Conservation (phyloP, 108 stramenopile genomes). For the Pelagomonas calceolata region DNA sequence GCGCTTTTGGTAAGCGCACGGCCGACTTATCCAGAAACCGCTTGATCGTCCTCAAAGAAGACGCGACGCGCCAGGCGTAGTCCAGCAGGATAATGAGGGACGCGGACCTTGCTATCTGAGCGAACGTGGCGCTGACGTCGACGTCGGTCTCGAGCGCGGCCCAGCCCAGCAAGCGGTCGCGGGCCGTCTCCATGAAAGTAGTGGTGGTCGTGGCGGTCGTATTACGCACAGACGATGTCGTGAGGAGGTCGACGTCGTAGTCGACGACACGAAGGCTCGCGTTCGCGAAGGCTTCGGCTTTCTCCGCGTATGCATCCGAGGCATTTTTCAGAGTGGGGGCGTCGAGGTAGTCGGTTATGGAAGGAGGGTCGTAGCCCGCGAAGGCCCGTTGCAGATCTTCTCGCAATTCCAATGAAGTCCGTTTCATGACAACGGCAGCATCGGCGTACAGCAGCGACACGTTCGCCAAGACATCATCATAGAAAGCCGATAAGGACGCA, state of each 20-base stretch:
- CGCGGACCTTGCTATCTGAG: too few species aligned
- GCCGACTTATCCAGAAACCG: background rate
- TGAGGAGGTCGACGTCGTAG: background rate
- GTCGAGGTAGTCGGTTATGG: too few species aligned
- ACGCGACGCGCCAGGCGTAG: background rate
- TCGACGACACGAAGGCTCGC: too few species aligned
- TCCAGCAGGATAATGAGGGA: background rate
- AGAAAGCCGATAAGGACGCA: background rate
- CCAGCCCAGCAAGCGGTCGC: background rate
- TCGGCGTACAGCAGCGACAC: background rate
- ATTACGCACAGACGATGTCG: background rate
- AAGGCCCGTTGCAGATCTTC: too few species aligned
- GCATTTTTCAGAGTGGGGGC: too few species aligned
- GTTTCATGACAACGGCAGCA: too few species aligned
- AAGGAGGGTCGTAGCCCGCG: too few species aligned
- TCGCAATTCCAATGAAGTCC: too few species aligned
- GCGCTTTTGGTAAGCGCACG: background rate
- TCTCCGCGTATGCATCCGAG: too few species aligned
- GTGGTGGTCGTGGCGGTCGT: background rate
- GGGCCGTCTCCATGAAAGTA: background rate
- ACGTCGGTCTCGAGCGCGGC: background rate
- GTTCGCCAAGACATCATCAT: background rate
- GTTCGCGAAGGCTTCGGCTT: too few species aligned
- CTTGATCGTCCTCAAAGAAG: background rate
- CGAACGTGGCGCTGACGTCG: too few species aligned